These are phyloP conservation scores for Anethum foeniculum DNA, from an alignment of 140 eudicot genomes.

Conservation along the genomic window DNA sequence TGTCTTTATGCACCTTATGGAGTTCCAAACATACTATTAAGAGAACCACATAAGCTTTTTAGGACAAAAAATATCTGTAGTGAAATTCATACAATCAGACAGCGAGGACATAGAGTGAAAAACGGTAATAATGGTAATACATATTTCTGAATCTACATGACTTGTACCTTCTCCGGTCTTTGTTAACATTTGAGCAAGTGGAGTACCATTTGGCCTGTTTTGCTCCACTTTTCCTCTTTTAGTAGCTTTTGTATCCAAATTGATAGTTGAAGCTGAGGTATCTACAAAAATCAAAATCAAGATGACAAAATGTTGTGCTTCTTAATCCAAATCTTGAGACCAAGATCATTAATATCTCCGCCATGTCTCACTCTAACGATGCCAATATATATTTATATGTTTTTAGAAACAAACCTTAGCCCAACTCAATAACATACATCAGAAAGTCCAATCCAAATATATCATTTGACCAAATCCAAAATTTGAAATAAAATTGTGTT, in stretches of 20 bases:
- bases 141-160: constrained; percentile 18
- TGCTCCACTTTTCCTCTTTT: constrained; percentile 10
- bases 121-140: not conserved
- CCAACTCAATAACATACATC: not conserved
- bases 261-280: not conserved
- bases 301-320: not conserved
- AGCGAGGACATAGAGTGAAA: not conserved
- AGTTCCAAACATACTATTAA: not conserved
- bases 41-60: not conserved
- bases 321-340: not conserved
- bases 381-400: not conserved
- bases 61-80: not conserved
- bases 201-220: not conserved
- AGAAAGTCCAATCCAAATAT: not conserved
- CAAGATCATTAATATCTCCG: not conserved
- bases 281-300: constrained; percentile 10
- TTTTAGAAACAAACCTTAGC: not conserved
- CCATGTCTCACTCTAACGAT: not conserved
- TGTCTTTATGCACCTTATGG: not conserved
- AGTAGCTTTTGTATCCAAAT: constrained; percentile 2
- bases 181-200: not conserved
- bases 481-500: no score
- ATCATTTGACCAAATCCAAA: no score
- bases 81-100: not conserved
- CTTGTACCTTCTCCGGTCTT: not conserved